These are phyloP conservation scores for Candida hispaniensis DNA, from an alignment of 805 yeast species.

Conservation along the genomic window DNA sequence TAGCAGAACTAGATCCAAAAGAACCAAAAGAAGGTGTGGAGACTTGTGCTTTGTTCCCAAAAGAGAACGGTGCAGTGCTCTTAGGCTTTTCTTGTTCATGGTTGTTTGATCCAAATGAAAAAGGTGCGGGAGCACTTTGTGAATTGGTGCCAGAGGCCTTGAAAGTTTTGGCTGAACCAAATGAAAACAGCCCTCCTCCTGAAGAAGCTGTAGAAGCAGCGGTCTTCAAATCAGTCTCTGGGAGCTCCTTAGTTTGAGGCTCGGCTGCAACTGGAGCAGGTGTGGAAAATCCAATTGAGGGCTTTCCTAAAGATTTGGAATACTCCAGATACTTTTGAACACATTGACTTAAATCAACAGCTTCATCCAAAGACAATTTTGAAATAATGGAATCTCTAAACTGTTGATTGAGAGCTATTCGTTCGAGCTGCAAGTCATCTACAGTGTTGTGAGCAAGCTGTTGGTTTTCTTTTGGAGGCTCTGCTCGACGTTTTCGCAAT, in stretches of 20 bases:
- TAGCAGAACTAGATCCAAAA: too few species aligned
- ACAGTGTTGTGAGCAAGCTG: not conserved
- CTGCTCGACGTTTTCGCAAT: conserved; percentile 20
- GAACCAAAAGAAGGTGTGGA: too few species aligned
- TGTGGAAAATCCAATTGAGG: not conserved
- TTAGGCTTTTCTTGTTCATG: too few species aligned
- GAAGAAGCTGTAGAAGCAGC: too few species aligned
- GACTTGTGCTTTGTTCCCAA: too few species aligned
- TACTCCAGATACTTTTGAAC: conserved; percentile 51
- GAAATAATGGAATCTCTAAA: conserved; percentile 39
- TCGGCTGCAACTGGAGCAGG: not conserved
- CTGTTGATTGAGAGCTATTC: conserved; percentile 51
- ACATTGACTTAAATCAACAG: conserved; percentile 45
- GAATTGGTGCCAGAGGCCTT: too few species aligned
- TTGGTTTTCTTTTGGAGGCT: conserved; percentile 1
- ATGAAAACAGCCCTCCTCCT: conserved; percentile 9
- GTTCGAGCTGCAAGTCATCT: conserved; percentile 4
- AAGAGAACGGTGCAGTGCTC: too few species aligned
- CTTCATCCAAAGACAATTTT: conserved; percentile 18
- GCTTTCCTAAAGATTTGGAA: conserved; percentile 32
- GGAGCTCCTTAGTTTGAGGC: not conserved
- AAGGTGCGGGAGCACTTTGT: too few species aligned
- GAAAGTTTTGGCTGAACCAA: conserved; percentile 10
- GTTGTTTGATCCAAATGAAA: too few species aligned
- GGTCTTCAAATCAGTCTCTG: not conserved